phyloP scores from a whole-genome alignment of 2,329 filamentous ascomycete species.

The Neofusicoccum sp. region DNA sequence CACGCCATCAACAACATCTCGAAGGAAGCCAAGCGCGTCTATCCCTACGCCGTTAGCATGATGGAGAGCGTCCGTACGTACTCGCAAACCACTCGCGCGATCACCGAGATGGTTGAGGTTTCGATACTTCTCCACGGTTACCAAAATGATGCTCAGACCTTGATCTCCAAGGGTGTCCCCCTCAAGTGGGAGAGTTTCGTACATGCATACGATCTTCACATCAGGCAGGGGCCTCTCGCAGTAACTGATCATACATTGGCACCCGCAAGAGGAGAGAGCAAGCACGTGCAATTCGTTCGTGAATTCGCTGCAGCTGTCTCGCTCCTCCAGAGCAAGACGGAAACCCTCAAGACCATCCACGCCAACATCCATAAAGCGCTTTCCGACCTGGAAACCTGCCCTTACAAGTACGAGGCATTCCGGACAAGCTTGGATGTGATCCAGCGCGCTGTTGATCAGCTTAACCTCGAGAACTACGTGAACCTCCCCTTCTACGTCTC shows the following conservation, averaged over 20 bases:
- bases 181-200: conserved; percentile 98
- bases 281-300: conserved; percentile 93
- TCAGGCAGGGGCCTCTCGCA: conserved; percentile 62
- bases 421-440: conserved; percentile 78
- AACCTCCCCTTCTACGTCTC: conserved; percentile 90
- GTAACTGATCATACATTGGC: conserved; percentile 42
- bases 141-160: conserved; percentile 79
- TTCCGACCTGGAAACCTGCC: conserved; percentile 77
- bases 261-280: conserved; percentile 67
- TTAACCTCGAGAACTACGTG: conserved; percentile 93
- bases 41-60: conserved; percentile 93
- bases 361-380: conserved; percentile 78
- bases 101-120: conserved; percentile 82
- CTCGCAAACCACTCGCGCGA: conserved; percentile 80
- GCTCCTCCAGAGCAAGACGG: conserved; percentile 82
- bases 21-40: conserved; percentile 97
- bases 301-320: conserved; percentile 88
- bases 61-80: conserved; percentile 99
- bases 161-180: conserved; percentile 83
- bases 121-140: conserved; percentile 86
- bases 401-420: conserved; percentile 79
- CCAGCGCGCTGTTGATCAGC: conserved; percentile 89
- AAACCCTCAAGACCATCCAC: conserved; percentile 74
- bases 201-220: conserved; percentile 89
- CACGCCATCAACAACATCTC: conserved; percentile 94